Conservation (phyloP, 805 yeast genomes). For the Kluyveromyces dobzhanskii region DNA sequence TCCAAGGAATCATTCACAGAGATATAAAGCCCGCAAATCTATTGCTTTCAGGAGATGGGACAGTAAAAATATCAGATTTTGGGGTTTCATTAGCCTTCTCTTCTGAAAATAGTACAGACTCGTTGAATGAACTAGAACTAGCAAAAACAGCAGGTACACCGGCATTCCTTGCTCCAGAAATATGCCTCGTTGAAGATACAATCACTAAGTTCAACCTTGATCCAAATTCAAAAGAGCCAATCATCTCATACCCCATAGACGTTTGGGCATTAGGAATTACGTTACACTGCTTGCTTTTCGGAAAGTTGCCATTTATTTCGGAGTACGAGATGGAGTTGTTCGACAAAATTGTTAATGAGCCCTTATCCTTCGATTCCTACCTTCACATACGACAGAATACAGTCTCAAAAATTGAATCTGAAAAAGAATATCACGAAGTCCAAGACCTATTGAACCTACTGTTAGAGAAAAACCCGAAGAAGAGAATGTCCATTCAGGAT, state of each 20-base stretch:
- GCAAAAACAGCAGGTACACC: constrained; percentile 98
- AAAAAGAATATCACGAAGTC: constrained; percentile 35
- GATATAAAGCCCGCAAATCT: constrained; percentile 95
- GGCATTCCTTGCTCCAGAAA: constrained; percentile 92
- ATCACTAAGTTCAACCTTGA: constrained; percentile 16
- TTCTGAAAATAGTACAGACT: constrained; percentile 11
- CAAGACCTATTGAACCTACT: constrained; percentile 54
- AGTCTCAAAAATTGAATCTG: constrained; percentile 26
- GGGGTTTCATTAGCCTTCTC: constrained; percentile 75
- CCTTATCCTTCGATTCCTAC: constrained; percentile 47
- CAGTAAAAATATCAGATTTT: constrained; percentile 91
- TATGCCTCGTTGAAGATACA: constrained; percentile 49
- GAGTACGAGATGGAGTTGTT: constrained; percentile 68
- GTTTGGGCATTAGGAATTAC: constrained; percentile 98
- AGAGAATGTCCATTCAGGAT: constrained; percentile 60
- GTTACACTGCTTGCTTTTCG: constrained; percentile 77
- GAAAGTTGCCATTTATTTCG: constrained; percentile 78
- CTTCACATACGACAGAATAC: constrained; percentile 18
- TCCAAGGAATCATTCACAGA: constrained; percentile 86
- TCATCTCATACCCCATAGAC: constrained; percentile 76
- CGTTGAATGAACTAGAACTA: constrained; percentile 59
- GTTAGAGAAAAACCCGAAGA: constrained; percentile 59
- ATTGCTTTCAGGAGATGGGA: constrained; percentile 56
- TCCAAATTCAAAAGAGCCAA: constrained; percentile 31
- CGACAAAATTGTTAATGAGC: constrained; percentile 63